Evolutionary conservation across 371 early-diverging fungal genomes (phyloP), one percentile per base, ranked within the genome.

Genomic region (Choanephora cucurbitarum): DNA sequence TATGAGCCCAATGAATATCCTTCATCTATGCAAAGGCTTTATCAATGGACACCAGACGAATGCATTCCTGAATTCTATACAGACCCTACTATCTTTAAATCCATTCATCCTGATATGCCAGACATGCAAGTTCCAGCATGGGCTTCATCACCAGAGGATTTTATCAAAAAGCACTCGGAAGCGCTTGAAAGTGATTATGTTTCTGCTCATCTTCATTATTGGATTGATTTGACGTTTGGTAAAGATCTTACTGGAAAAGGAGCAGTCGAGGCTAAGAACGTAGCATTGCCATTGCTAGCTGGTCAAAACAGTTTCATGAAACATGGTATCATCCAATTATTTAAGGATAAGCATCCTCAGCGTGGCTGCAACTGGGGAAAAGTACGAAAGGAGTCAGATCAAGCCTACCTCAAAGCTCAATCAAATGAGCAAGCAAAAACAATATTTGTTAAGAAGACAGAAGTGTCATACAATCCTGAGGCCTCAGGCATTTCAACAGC

Each of bases 141-240:
- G 90, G 89, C 89, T 13, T 19, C 40, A 0, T 75, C 86, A 1
- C 84, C 87, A 2, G 84, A 86, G 51, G 89, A 87, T 18, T 88
- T 90, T 57, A 76, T 90, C n/a, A 60, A 57, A 15, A 79, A 82
- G 32, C 86, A 90, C 55, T 75, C 85, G 13, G 83, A 82, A 31
- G 84, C 85, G 0, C 73, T 95, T 1, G 94, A 95, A 62, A 84
- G 91, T 37, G 90, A 92, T 5, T 83, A 87, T 70, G 94, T 94
- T 0, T 86, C 92, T 2, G 60, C 60, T 7, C 79, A 88, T 44
- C 60, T 93, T 10, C 90, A 93, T 57, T 70, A 84, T 40, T 93
- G 93, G 93, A 90, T 93, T 44, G 91, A 93, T 67, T 66, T 93
- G 33, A 89, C 91, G 0, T 93, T 92, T 77, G 93, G 93, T 1